Evolutionary conservation across 441 rosid genomes (phyloP).

Genomic region (Erysimum cheiri): DNA sequence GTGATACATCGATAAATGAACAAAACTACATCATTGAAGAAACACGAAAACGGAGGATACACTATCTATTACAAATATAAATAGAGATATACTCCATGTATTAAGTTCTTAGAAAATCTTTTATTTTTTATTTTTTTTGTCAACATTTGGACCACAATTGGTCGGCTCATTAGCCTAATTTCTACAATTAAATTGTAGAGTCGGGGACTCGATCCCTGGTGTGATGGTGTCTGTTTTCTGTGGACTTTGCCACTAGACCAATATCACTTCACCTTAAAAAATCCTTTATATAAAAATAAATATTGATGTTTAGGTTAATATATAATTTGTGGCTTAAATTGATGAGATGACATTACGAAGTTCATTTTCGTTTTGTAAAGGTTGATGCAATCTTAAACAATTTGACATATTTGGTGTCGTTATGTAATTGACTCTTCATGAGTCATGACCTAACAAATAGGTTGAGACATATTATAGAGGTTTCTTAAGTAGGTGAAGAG

Average conservation of each 20-base stretch:
- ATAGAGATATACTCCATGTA: background rate
- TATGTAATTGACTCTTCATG: conserved; percentile 31
- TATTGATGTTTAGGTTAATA: too few species aligned
- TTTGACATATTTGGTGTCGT: conserved; percentile 34
- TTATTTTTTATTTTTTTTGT: too few species aligned
- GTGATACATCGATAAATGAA: background rate
- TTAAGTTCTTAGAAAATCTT: background rate
- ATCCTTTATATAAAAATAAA: background rate
- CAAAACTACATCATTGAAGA: background rate
- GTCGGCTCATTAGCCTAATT: too few species aligned
- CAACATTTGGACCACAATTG: too few species aligned
- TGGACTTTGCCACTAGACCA: too few species aligned
- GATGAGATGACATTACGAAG: conserved; percentile 4
- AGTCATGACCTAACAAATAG: conserved; percentile 35
- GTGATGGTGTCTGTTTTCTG: too few species aligned
- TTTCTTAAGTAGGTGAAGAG: conserved; percentile 42
- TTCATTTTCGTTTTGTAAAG: conserved; percentile 1
- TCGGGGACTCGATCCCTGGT: too few species aligned
- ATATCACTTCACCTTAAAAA: too few species aligned
- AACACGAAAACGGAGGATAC: background rate
- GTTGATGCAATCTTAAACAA: conserved; percentile 16
- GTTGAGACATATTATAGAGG: conserved; percentile 31
- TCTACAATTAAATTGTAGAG: too few species aligned
- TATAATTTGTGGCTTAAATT: background rate
- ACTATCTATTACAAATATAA: background rate